Percentiles rank a stretch among this genome's conserved stretches.
Conservation (phyloP, 805 yeast genomes). For the Suhomyces sp. region DNA sequence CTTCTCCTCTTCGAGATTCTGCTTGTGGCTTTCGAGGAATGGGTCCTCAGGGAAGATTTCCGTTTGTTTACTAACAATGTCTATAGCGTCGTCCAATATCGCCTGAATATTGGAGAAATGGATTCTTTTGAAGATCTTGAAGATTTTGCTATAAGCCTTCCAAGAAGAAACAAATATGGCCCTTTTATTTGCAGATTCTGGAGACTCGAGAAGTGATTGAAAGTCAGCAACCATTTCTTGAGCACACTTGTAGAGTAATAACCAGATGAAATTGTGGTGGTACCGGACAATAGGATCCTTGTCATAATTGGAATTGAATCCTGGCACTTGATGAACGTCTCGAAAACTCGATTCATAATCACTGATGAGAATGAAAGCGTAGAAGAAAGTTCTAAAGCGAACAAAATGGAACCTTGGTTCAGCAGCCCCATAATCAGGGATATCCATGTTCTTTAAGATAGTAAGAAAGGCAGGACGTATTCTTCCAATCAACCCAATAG, state of each 20-base stretch:
- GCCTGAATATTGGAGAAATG: conserved; percentile 18
- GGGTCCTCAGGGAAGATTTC: conserved; percentile 6
- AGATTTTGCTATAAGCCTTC: conserved; percentile 18
- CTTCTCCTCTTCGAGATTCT: conserved; percentile 3
- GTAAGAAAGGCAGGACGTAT: too few relatives aligned
- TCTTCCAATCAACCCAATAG: too few relatives aligned
- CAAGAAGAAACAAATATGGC: conserved; percentile 8
- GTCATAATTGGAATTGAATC: conserved; percentile 20
- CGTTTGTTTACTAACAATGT: conserved; percentile 15
- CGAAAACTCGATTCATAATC: conserved; percentile 13
- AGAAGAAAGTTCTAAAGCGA: conserved; percentile 11
- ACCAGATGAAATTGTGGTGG: conserved; percentile 19
- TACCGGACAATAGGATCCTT: conserved; percentile 6
- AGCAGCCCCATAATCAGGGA: too few relatives aligned
- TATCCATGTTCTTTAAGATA: too few relatives aligned
- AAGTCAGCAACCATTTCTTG: conserved; percentile 14
- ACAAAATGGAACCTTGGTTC: too few relatives aligned
- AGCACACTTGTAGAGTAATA: conserved; percentile 17
- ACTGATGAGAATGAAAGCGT: conserved; percentile 19
- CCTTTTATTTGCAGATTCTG: not conserved
- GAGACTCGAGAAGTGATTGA: not conserved
- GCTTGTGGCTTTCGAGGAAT: not conserved
- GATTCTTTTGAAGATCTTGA: conserved; percentile 16
- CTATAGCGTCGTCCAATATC: conserved; percentile 15
- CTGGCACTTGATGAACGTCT: conserved; percentile 21